These are phyloP conservation scores for Aspergillus sp. DNA, from an alignment of 2,329 filamentous ascomycete species.

Conservation along the genomic window DNA sequence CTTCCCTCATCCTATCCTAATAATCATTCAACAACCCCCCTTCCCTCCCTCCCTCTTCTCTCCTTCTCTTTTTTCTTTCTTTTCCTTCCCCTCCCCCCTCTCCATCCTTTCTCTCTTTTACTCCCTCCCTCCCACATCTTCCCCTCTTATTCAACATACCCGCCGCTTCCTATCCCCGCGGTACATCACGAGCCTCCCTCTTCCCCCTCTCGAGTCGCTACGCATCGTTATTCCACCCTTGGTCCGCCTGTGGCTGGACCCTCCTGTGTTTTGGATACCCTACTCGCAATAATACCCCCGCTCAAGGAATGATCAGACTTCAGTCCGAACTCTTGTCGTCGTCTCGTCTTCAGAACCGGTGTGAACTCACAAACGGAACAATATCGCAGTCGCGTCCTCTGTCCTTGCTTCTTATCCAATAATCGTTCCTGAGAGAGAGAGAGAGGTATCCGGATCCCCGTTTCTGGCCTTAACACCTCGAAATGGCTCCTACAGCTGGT, in stretches of 20 bases:
- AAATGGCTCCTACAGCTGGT: slow-evolving; percentile 43
- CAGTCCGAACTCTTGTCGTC: slow-evolving; percentile 33
- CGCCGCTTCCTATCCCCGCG: slow-evolving; percentile 10
- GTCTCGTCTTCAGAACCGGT: slow-evolving; percentile 36
- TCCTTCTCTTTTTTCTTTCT: slow-evolving; percentile 16
- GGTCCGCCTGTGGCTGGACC: slow-evolving; percentile 37
- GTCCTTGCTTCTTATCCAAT: slow-evolving; percentile 16
- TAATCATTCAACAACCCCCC: background rate
- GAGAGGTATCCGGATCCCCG: no score
- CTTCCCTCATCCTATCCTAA: slow-evolving; percentile 3
- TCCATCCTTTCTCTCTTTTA: slow-evolving; percentile 13
- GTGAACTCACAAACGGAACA: slow-evolving; percentile 34
- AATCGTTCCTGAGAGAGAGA: slow-evolving; percentile 7
- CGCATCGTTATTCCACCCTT: slow-evolving; percentile 5
- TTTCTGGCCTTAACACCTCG: slow-evolving; percentile 4
- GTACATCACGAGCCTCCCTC: slow-evolving; percentile 4
- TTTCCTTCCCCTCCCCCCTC: slow-evolving; percentile 11
- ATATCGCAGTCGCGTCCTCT: slow-evolving; percentile 21
- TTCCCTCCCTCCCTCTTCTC: slow-evolving; percentile 11
- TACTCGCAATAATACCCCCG: slow-evolving; percentile 15
- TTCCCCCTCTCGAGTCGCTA: slow-evolving; percentile 12
- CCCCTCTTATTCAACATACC: slow-evolving; percentile 13
- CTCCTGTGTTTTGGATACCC: slow-evolving; percentile 15
- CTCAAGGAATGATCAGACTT: slow-evolving; percentile 39
- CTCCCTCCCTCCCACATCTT: slow-evolving; percentile 4